phyloP scores from a whole-genome alignment of 2,329 filamentous ascomycete genomes.

The Trichoderma brevicompactum region DNA sequence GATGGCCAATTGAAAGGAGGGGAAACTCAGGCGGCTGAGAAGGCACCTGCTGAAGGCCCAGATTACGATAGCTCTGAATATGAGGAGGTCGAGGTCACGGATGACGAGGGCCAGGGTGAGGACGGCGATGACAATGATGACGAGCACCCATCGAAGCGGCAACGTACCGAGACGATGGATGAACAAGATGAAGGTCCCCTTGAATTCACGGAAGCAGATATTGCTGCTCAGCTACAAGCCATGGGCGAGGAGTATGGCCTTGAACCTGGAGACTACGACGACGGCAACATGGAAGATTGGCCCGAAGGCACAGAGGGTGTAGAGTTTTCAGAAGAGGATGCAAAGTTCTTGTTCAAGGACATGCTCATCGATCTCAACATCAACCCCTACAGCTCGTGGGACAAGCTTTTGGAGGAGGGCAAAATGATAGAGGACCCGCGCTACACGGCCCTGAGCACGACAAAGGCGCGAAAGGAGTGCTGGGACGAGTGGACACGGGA shows the following conservation, averaged over 20 bases:
- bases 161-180: slow-evolving; percentile 52
- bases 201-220: slow-evolving; percentile 93
- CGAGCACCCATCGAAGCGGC: slow-evolving; percentile 64
- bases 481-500: slow-evolving; percentile 85
- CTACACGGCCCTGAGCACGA: slow-evolving; percentile 82
- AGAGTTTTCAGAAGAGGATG: slow-evolving; percentile 74
- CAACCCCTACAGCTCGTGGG: slow-evolving; percentile 90
- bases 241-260: slow-evolving; percentile 87
- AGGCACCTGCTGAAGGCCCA: not conserved
- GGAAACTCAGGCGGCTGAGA: not conserved
- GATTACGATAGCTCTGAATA: slow-evolving; percentile 70
- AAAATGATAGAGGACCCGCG: slow-evolving; percentile 82
- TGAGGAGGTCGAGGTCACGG: slow-evolving; percentile 68
- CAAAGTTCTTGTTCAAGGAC: slow-evolving; percentile 78
- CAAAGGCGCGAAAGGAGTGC: slow-evolving; percentile 77
- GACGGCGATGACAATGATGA: slow-evolving; percentile 40
- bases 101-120: slow-evolving; percentile 51
- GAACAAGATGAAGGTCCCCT: slow-evolving; percentile 57
- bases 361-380: slow-evolving; percentile 81
- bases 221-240: slow-evolving; percentile 85
- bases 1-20: slow-evolving; percentile 13
- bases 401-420: slow-evolving; percentile 82
- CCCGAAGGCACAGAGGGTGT: slow-evolving; percentile 74
- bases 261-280: slow-evolving; percentile 76
- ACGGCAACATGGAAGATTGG: slow-evolving; percentile 63